A percentile compares a stretch with the other conserved stretches of the same genome.
Evolutionary conservation across 805 yeast species (phyloP).

Genomic region (Saccharomycopsis sp.): DNA sequence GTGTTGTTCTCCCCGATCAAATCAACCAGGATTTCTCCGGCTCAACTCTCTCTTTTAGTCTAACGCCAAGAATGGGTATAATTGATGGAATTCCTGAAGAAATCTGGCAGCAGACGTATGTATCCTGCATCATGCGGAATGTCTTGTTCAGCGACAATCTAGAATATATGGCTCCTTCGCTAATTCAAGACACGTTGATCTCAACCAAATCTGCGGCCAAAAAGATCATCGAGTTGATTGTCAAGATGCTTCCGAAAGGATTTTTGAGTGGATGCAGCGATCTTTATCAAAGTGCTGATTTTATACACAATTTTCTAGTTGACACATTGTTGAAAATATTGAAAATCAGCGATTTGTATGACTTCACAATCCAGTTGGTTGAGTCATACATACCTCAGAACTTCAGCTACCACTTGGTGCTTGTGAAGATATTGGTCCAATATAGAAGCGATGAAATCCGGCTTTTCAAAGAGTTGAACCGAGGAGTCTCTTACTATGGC

Average conservation of each 20-base stretch:
- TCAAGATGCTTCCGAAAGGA: conserved; percentile 43
- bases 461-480: conserved; percentile 14
- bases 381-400: conserved; percentile 16
- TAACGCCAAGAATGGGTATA: neutral
- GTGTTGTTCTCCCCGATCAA: neutral
- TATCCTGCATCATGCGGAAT: conserved; percentile 50
- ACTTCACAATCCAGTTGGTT: conserved; percentile 36
- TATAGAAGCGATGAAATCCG: conserved; percentile 11
- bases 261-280: conserved; percentile 38
- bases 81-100: conserved; percentile 29
- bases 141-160: conserved; percentile 46
- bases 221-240: conserved; percentile 33
- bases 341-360: conserved; percentile 33
- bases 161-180: conserved; percentile 51
- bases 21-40: conserved; percentile 1
- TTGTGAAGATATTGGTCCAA: conserved; percentile 8
- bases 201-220: conserved; percentile 32
- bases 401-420: conserved; percentile 18
- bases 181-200: conserved; percentile 43
- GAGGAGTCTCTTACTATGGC: conserved; percentile 11
- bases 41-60: neutral
- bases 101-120: conserved; percentile 57
- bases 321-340: conserved; percentile 41
- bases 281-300: conserved; percentile 30
- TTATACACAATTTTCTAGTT: conserved; percentile 44